These are phyloP conservation scores for Colletotrichum somersetense DNA, from an alignment of 2,329 filamentous ascomycete genomes.

Conservation along the genomic window DNA sequence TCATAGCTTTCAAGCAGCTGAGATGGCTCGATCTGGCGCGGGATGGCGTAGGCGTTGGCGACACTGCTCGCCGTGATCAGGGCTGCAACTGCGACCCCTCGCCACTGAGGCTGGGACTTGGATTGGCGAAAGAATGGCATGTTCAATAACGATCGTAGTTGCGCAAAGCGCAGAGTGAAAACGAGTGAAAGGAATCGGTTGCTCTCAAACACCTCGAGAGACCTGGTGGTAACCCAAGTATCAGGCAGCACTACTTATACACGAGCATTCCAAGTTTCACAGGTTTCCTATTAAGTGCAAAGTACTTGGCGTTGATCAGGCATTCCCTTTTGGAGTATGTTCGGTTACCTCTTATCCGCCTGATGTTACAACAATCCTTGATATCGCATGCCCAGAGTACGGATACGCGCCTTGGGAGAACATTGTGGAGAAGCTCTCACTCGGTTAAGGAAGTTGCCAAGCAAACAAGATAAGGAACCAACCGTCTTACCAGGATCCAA, in stretches of 20 bases:
- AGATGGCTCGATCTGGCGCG: slow-evolving; percentile 28
- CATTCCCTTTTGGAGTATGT: background rate
- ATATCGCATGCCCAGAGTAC: background rate
- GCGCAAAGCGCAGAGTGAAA: background rate
- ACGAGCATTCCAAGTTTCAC: background rate
- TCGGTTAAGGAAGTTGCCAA: background rate
- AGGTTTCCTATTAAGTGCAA: background rate
- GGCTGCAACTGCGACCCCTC: background rate
- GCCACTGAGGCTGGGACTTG: slow-evolving; percentile 30
- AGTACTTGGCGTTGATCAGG: background rate
- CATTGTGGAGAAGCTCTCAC: background rate
- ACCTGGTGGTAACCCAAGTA: background rate
- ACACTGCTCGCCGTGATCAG: slow-evolving; percentile 21
- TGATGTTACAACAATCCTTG: background rate
- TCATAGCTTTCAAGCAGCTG: slow-evolving; percentile 44
- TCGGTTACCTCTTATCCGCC: background rate
- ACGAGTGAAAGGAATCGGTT: background rate
- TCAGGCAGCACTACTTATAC: background rate
- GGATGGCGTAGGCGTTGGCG: slow-evolving; percentile 23
- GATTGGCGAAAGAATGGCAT: slow-evolving; percentile 35
- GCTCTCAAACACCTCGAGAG: background rate
- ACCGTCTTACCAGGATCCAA: background rate
- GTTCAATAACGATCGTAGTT: slow-evolving; percentile 11
- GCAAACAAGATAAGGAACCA: background rate
- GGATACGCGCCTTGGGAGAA: background rate